Evolutionary conservation across 2,329 filamentous ascomycete species (phyloP).

Genomic region (Aspergillus amoenus): DNA sequence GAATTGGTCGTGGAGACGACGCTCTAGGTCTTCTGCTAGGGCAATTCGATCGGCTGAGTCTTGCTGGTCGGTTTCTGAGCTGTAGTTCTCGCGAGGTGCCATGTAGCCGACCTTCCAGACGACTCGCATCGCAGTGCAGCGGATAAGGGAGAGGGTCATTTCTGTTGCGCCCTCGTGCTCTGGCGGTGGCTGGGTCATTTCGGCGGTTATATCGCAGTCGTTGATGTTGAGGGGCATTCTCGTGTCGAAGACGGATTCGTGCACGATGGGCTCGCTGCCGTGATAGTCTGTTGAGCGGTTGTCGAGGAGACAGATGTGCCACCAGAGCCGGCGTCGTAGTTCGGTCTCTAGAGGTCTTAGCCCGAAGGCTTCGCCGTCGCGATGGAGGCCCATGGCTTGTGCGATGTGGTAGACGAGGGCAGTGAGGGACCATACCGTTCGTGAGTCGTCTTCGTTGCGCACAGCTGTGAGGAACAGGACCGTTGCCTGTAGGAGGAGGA

Average conservation of each 20-base stretch:
- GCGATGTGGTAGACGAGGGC: conserved; percentile 30
- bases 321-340: conserved; percentile 51
- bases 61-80: background rate
- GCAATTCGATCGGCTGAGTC: background rate
- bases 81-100: conserved; percentile 16
- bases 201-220: conserved; percentile 47
- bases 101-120: conserved; percentile 34
- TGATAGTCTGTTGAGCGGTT: conserved; percentile 46
- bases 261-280: conserved; percentile 42
- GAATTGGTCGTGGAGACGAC: conserved; percentile 15
- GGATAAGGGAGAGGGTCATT: conserved; percentile 48
- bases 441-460: conserved; percentile 25
- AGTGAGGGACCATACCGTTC: conserved; percentile 30
- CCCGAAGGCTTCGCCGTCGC: conserved; percentile 46
- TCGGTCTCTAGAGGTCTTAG: conserved; percentile 47
- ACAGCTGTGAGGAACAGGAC: conserved; percentile 56
- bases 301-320: conserved; percentile 47
- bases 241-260: conserved; percentile 43
- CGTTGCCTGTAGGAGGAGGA: conserved; percentile 58
- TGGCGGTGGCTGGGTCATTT: conserved; percentile 44
- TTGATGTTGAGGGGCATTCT: conserved; percentile 50
- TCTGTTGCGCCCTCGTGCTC: conserved; percentile 52
- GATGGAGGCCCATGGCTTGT: conserved; percentile 32
- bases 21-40: conserved; percentile 15
- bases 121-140: conserved; percentile 49